These are phyloP conservation scores for Canna indica DNA, from an alignment of 176 grass and related monocot species.

Conservation along the genomic window DNA sequence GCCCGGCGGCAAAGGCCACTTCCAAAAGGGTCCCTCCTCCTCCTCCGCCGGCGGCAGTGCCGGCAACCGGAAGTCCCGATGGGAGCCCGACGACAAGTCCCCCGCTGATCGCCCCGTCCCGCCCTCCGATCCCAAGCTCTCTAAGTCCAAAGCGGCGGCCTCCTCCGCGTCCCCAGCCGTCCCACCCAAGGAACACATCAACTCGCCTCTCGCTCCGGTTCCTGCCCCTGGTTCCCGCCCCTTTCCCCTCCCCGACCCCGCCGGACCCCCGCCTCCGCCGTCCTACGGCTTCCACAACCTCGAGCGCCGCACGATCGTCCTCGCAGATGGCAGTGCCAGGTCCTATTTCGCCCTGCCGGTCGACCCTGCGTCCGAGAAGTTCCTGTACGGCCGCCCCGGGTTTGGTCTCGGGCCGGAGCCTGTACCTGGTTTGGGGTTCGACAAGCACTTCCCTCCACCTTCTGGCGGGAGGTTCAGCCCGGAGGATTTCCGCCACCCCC, in stretches of 20 bases:
- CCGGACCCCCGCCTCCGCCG: conserved; percentile 32
- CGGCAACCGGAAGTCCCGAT: conserved; percentile 14
- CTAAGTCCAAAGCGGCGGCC: conserved; percentile 8
- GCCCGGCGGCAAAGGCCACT: conserved; percentile 1
- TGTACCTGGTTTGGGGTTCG: conserved; percentile 8
- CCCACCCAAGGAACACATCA: conserved; percentile 20
- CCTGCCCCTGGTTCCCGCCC: conserved; percentile 13
- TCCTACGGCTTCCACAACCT: conserved; percentile 30
- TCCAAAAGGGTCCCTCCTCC: conserved; percentile 7
- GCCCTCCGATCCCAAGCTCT: conserved; percentile 7
- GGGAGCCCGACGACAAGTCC: conserved; percentile 14
- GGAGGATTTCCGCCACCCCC: conserved; percentile 15
- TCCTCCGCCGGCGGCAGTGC: not conserved
- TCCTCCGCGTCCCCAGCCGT: conserved; percentile 17
- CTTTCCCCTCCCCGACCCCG: not conserved
- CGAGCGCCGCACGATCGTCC: conserved; percentile 41
- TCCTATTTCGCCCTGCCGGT: conserved; percentile 77
- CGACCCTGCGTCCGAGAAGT: conserved; percentile 28
- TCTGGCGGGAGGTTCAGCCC: conserved; percentile 17
- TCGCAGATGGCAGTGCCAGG: conserved; percentile 70
- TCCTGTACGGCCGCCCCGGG: conserved; percentile 15
- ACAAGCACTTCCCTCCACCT: conserved; percentile 7
- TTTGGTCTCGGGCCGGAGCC: conserved; percentile 22
- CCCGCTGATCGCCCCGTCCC: not conserved
- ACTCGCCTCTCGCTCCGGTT: conserved; percentile 8